Evolutionary conservation across 495 filamentous ascomycete genomes (phyloP).

Genomic region (Penicillium manginii): DNA sequence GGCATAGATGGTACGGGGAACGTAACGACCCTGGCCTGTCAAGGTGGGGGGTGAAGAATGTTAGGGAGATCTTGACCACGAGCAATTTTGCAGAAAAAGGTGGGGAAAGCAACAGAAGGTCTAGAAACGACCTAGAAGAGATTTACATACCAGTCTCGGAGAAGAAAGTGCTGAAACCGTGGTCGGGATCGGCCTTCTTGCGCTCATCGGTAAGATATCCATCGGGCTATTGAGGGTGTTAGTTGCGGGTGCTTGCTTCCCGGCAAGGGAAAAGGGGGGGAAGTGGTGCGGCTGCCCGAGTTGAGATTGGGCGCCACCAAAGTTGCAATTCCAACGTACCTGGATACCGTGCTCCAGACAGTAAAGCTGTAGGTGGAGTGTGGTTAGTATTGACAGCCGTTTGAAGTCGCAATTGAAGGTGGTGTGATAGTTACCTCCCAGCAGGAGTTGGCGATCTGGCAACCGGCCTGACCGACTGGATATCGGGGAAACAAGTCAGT

Average conservation of each 20-base stretch:
- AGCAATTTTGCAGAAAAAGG: constrained; percentile 2
- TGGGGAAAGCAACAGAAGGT: constrained; percentile 9
- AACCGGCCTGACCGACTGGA: constrained; percentile 98
- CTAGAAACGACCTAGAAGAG: constrained; percentile 12
- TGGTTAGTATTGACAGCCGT: constrained; percentile 30
- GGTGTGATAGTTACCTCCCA: constrained; percentile 78
- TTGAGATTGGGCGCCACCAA: constrained; percentile 23
- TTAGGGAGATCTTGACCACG: constrained; percentile 14
- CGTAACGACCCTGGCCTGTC: constrained; percentile 95
- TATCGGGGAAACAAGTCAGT: constrained; percentile 25
- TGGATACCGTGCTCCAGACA: constrained; percentile 99
- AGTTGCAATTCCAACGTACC: constrained; percentile 59
- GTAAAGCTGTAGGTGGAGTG: constrained; percentile 72
- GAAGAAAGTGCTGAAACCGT: constrained; percentile 99
- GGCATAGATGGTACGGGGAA: constrained; percentile 98
- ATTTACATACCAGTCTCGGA: constrained; percentile 87
- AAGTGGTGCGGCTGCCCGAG: constrained; percentile 13
- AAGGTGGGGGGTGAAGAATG: constrained; percentile 24
- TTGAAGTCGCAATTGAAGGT: constrained; percentile 18
- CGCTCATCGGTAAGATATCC: constrained; percentile 98
- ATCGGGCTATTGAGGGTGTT: constrained; percentile 72
- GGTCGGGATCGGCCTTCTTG: constrained; percentile 92
- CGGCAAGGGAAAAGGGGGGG: constrained; percentile 24
- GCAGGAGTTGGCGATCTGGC: constrained; percentile 99
- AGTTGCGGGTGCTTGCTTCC: constrained; percentile 28